Evolutionary conservation across 176 grass and related monocot species (phyloP).

Genomic region (Aechmea fasciata): DNA sequence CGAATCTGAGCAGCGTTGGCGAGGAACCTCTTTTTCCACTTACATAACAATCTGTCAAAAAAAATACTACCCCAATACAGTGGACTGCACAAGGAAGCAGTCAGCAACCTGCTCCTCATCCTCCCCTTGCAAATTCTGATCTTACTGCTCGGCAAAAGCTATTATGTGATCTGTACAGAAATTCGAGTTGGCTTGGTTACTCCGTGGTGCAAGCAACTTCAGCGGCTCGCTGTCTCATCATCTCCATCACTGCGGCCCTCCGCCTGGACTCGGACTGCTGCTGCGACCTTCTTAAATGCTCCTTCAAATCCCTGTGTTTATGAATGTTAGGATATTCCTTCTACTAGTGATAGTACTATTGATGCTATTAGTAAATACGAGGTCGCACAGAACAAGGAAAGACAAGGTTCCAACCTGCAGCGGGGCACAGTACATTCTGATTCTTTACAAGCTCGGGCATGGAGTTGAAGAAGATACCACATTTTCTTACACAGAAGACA

Average conservation of each 20-base stretch:
- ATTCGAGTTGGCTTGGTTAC: constrained; percentile 12
- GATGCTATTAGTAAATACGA: too few relatives aligned
- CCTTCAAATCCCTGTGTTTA: constrained; percentile 84
- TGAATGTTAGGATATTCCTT: background rate
- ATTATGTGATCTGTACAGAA: constrained; percentile 29
- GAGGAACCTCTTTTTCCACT: constrained; percentile 23
- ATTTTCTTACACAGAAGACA: constrained; percentile 76
- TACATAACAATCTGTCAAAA: constrained; percentile 6
- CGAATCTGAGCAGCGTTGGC: constrained; percentile 1
- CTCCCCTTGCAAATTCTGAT: constrained; percentile 9
- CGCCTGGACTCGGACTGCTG: constrained; percentile 94
- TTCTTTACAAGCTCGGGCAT: constrained; percentile 93
- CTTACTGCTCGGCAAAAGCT: too few relatives aligned
- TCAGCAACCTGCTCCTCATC: constrained; percentile 31
- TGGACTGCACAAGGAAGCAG: background rate
- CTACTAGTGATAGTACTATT: background rate
- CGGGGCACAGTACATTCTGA: constrained; percentile 79
- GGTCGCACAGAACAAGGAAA: background rate
- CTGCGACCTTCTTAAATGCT: constrained; percentile 87
- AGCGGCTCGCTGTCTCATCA: constrained; percentile 96
- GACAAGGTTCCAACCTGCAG: constrained; percentile 69
- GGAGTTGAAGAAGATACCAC: constrained; percentile 84
- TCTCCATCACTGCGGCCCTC: constrained; percentile 97
- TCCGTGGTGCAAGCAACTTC: constrained; percentile 66
- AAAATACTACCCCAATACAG: constrained; percentile 10